Evolutionary conservation across 2,329 filamentous ascomycete species (phyloP), one percentile per base, ranked within the genome.

Genomic region (Alternaria alternata): DNA sequence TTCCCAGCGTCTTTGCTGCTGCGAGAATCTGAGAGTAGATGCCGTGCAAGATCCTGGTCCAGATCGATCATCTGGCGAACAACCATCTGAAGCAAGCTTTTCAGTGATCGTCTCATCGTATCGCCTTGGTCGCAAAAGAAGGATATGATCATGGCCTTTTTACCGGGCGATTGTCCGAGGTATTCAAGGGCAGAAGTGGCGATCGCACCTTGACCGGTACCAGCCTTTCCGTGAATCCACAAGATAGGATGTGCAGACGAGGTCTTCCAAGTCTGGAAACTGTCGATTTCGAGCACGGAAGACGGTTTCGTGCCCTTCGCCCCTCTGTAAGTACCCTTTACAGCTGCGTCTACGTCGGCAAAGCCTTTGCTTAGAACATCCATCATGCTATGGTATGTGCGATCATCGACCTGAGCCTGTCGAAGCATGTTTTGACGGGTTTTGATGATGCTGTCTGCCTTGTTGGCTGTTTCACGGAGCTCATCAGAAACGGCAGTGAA

Each of bases 401-500:
- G 58, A 26, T 69, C 66, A 41, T 62, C 57, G 9, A 71, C 58
- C 20, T 65, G 57, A 5, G 62, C 54, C 59, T 70, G 61, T 5
- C 61, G 61, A n/a, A 64, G 57, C 30, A 65, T 56, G 16, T 70
- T 70, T 32, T 70, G 62, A 26, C 69, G 49, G 11, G 63, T 61
- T 51, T 71, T 71, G 22, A 71, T 48, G 49, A 71, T 70, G 16
- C 56, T 58, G n/a, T 61, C 54, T n/a, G 67, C 67, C 38, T 65
- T 67, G 20, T 54, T 56, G 6, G 65, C 61, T 18, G 63, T 69
- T 11, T 59, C 54, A 32, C 64, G 59, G 34, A 75, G 72, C 49
- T 76, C 69, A 18, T 66, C 58, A 9, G 65, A 60, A 7, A 76
- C 72, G n/a, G 55, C 43, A n/a, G 59, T 62, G 51, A 70, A 76